Evolutionary conservation across 805 yeast species (phyloP).

Genomic region (Ogataea methylovora): DNA sequence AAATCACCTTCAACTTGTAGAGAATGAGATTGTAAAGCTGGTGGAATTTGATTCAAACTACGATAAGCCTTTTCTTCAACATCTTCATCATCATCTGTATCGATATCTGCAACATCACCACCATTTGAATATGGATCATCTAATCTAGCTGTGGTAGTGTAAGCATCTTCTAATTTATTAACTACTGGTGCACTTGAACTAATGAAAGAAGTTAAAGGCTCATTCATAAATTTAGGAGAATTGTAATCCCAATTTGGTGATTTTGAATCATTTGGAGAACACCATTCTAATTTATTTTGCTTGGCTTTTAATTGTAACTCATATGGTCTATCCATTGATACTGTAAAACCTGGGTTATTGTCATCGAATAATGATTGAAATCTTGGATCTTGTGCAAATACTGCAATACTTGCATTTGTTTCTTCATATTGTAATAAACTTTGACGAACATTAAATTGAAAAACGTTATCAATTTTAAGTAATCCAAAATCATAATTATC

Average conservation of each 20-base stretch:
- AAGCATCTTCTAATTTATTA: background rate
- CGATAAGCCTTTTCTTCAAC: constrained; percentile 8
- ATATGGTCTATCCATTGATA: constrained; percentile 1
- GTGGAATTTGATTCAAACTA: background rate
- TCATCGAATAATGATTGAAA: constrained; percentile 14
- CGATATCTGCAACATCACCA: constrained; percentile 18
- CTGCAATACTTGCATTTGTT: constrained; percentile 13
- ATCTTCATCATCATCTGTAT: constrained; percentile 23
- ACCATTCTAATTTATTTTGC: too few relatives aligned
- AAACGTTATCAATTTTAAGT: constrained; percentile 36
- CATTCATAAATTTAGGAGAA: constrained; percentile 25
- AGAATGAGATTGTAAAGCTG: background rate
- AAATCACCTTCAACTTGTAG: constrained; percentile 34
- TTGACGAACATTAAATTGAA: constrained; percentile 27
- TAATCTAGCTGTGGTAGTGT: background rate
- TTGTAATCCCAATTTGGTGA: constrained; percentile 23
- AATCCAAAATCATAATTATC: constrained; percentile 49
- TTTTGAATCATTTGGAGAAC: constrained; percentile 9
- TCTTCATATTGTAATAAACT: constrained; percentile 5
- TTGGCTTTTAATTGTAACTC: too few relatives aligned
- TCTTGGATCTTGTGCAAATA: constrained; percentile 19
- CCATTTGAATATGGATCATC: background rate
- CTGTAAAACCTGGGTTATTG: constrained; percentile 6
- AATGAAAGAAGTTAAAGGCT: constrained; percentile 19
- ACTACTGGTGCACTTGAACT: too few relatives aligned